Evolutionary conservation across 139 green algal species (phyloP).

Genomic region (Pleodorina starrii): DNA sequence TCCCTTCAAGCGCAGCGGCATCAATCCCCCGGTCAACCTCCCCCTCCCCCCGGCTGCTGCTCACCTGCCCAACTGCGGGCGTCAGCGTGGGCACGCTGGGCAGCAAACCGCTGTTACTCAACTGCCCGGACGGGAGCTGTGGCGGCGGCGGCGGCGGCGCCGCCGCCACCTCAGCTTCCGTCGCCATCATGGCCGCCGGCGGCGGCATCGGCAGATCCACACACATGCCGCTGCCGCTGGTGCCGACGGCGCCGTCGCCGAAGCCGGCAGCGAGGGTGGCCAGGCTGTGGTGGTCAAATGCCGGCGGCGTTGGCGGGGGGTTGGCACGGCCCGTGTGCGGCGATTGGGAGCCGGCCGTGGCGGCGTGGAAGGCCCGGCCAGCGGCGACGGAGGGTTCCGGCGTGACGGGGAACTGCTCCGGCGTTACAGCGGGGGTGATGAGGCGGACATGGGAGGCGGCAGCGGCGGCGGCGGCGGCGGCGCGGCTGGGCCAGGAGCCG

Average conservation of each 20-base stretch:
- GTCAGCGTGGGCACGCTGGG: not conserved
- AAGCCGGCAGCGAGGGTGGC: not conserved
- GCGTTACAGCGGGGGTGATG: not conserved
- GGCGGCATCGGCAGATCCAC: not conserved
- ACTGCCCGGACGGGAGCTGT: not conserved
- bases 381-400: not conserved
- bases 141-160: too few relatives aligned
- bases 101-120: not conserved
- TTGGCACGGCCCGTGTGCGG: too few relatives aligned
- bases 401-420: not conserved
- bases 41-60: too few relatives aligned
- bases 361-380: not conserved
- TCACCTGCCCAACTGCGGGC: not conserved
- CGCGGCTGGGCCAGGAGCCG: not conserved
- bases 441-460: not conserved
- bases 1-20: too few relatives aligned
- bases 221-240: not conserved
- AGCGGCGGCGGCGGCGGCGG: too few relatives aligned
- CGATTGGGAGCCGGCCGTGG: not conserved
- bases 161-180: too few relatives aligned
- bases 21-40: too few relatives aligned
- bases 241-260: not conserved
- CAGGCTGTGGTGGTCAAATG: too few relatives aligned
- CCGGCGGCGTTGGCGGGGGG: too few relatives aligned
- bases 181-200: not conserved